Base-by-base conservation (phyloP, 345 rosid species). In the Eucalyptus pauciflora region DNA sequence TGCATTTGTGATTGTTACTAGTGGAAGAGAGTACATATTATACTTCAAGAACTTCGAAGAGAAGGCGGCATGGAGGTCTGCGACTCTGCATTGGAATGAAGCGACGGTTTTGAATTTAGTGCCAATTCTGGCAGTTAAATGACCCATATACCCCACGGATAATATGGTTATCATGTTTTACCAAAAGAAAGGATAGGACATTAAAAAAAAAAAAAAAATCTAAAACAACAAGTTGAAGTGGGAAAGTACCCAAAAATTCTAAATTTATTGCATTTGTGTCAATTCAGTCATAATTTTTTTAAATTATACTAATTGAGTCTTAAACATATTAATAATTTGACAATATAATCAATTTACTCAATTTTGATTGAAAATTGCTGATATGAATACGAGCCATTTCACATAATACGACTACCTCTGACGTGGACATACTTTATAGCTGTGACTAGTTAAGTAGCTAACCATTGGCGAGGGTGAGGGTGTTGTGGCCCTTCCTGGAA, bases 331-430 rank as follows among this genome's bases (percentile, higher is more conserved):
- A 56, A 56, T 56, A 24, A 0, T 22, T 56, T 56, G 3, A 1
- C 1, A 22, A 56, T 56, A 56, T 22, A 56, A 1, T 56, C 0
- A 0, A 56, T 56, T 4, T 4, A 56, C 4, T 24, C 1, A 4
- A 56, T 56, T 56, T 56, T 56, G 1, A 56, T 56, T 56, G 0
- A 1, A 56, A 56, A 56, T 56, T 24, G 1, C 13, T 56, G 0
- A 24, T 5, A 24, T 56, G 29, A 56, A 56, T 22, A 13, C 0
- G 1, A 24, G 62, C 0, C 62, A 22, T 56, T 20, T 22, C 5
- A 24, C 2, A 1, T 22, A 24, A 56, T 24, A 56, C 1, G 6
- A 24, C 12, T 10, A 56, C 1, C 10, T 56, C 0, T 56, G 6
- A 56, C 0, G 29, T 56, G 0, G 62, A 56, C 3, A 56, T 8